Conservation (phyloP, 768 basidiomycete species). For the Psilocybe cyanescens region DNA sequence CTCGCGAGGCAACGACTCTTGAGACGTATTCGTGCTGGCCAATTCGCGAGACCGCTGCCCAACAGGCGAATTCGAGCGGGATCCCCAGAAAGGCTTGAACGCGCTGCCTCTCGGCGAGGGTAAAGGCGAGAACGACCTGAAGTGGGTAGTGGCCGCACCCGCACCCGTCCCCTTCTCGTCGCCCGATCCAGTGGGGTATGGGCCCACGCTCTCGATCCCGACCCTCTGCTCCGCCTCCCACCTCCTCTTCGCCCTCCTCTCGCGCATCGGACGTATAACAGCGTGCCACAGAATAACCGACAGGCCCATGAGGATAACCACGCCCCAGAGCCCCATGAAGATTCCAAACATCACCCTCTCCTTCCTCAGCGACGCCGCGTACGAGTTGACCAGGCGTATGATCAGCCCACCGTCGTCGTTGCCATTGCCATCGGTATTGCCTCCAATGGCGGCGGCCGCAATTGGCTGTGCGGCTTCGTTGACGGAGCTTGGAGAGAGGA, state of each 20-base stretch:
- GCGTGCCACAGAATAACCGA: constrained; percentile 74
- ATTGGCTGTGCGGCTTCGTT: constrained; percentile 82
- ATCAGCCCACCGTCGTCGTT: constrained; percentile 64
- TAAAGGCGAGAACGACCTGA: constrained; percentile 55
- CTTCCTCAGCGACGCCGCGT: constrained; percentile 72
- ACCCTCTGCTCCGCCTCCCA: constrained; percentile 57
- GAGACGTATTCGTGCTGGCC: constrained; percentile 7
- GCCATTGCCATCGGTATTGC: constrained; percentile 59
- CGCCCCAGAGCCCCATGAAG: constrained; percentile 82
- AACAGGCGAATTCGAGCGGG: constrained; percentile 23
- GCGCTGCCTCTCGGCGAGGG: constrained; percentile 41
- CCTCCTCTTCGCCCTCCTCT: constrained; percentile 48
- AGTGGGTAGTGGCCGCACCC: constrained; percentile 21
- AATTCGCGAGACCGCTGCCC: constrained; percentile 4
- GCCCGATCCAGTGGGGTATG: constrained; percentile 27
- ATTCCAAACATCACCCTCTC: constrained; percentile 85
- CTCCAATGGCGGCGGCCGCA: constrained; percentile 79
- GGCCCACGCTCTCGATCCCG: constrained; percentile 47
- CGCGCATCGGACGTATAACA: constrained; percentile 51
- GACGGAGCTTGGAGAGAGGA: constrained; percentile 73
- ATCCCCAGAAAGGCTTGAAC: constrained; percentile 39
- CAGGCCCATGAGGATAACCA: constrained; percentile 84
- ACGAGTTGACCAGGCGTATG: constrained; percentile 72
- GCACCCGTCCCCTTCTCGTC: constrained; percentile 16
- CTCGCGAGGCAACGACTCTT: constrained; percentile 9